Evolutionary conservation across 2,329 filamentous ascomycete species (phyloP).

Genomic region (Aspergillus aculeatinus): DNA sequence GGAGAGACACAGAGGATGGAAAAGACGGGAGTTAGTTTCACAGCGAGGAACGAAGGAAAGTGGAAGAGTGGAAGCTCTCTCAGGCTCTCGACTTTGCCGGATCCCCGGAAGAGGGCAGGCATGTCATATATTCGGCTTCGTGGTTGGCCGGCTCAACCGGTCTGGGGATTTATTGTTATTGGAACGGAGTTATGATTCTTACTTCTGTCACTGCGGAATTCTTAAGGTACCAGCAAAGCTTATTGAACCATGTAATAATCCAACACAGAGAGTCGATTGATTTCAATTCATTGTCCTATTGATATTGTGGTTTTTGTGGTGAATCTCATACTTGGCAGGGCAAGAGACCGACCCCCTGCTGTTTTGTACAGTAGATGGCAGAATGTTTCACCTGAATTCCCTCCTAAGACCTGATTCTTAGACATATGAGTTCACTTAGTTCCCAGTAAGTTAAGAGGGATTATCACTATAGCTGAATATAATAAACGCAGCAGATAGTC

Average conservation of each 20-base stretch:
- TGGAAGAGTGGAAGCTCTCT: neutral
- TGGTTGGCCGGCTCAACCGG: slow-evolving; percentile 6
- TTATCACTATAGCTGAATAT: neutral
- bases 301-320: neutral
- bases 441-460: too few species aligned
- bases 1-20: slow-evolving; percentile 16
- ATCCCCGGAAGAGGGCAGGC: slow-evolving; percentile 6
- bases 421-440: too few species aligned
- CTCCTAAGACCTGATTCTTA: too few species aligned
- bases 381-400: too few species aligned
- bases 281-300: neutral
- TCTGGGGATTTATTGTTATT: slow-evolving; percentile 1
- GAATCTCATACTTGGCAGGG: neutral
- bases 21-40: neutral
- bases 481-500: neutral
- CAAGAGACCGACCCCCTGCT: neutral
- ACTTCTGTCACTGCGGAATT: neutral
- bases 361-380: too few species aligned
- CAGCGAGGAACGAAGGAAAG: neutral
- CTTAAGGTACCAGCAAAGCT: neutral
- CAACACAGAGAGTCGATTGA: neutral
- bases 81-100: slow-evolving; percentile 2
- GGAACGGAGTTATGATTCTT: neutral
- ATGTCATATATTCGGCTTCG: slow-evolving; percentile 14
- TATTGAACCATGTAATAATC: neutral